A percentile compares a stretch with the other conserved stretches of the same genome.
Conservation (phyloP, 495 filamentous ascomycete species). For the Umbilicaria muhlenbergii region DNA sequence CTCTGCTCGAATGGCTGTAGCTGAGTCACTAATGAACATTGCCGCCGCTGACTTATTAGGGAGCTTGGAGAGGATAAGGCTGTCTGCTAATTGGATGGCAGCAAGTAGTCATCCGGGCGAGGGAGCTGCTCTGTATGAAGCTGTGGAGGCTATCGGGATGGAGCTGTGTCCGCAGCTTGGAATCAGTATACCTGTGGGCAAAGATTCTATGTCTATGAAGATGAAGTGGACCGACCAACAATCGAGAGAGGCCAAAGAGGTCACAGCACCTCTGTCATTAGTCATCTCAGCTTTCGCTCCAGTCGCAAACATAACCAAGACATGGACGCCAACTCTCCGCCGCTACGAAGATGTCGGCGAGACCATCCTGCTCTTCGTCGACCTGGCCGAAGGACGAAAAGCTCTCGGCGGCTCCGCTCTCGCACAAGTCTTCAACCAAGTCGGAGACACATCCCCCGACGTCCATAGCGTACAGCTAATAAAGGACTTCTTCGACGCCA, state of each 20-base stretch:
- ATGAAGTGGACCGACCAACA: conserved; percentile 78
- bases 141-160: conserved; percentile 82
- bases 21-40: conserved; percentile 83
- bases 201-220: conserved; percentile 98
- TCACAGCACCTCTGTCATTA: conserved; percentile 80
- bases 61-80: conserved; percentile 58
- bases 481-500: conserved; percentile 84
- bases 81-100: conserved; percentile 98
- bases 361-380: conserved; percentile 78
- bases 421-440: conserved; percentile 78
- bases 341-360: conserved; percentile 78
- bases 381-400: conserved; percentile 63
- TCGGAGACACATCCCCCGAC: conserved; percentile 74
- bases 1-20: conserved; percentile 94
- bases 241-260: conserved; percentile 54
- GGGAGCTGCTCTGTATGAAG: conserved; percentile 86
- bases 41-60: conserved; percentile 72
- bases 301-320: conserved; percentile 62
- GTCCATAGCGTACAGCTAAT: conserved; percentile 66
- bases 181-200: conserved; percentile 87
- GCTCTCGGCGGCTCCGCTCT: conserved; percentile 83
- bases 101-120: conserved; percentile 87
- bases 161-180: conserved; percentile 73
- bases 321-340: conserved; percentile 85
- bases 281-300: conserved; percentile 82